A percentile compares a stretch with the other conserved stretches of the same genome.
phyloP scores from a whole-genome alignment of 495 filamentous ascomycete species.

The Talaromyces liani region DNA sequence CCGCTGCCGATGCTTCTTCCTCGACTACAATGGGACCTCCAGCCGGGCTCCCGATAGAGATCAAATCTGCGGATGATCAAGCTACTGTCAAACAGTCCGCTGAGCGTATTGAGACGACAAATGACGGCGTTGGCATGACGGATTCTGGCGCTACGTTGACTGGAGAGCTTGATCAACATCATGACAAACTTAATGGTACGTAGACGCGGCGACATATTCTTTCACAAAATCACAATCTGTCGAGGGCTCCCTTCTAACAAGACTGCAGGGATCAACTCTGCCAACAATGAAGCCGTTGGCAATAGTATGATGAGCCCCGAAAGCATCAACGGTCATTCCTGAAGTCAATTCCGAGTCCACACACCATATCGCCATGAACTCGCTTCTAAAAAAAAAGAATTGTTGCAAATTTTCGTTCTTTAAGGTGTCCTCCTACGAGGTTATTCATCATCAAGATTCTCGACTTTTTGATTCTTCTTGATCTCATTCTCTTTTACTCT shows the following conservation, averaged over 20 bases:
- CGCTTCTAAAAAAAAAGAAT: not conserved
- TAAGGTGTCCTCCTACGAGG: not conserved
- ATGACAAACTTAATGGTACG: slow-evolving; percentile 6
- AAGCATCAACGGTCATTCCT: slow-evolving; percentile 41
- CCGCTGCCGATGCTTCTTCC: too few relatives aligned
- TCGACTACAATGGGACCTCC: too few relatives aligned
- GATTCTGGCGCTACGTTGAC: not conserved
- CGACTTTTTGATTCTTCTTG: not conserved
- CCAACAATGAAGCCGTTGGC: not conserved
- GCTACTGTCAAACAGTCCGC: not conserved
- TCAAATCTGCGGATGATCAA: slow-evolving; percentile 3
- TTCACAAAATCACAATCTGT: not conserved
- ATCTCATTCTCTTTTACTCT: not conserved
- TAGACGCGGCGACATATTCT: not conserved
- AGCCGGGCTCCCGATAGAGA: not conserved
- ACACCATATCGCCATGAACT: not conserved
- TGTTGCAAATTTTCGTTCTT: not conserved
- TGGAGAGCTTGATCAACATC: not conserved
- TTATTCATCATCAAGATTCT: not conserved
- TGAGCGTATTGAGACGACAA: not conserved
- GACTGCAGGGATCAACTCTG: not conserved
- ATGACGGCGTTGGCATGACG: not conserved
- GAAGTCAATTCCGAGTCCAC: not conserved
- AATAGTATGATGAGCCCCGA: slow-evolving; percentile 61
- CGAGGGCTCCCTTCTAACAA: not conserved